Base-by-base conservation (phyloP, 495 filamentous ascomycete species). In the Aspergillus carlsbadensis region DNA sequence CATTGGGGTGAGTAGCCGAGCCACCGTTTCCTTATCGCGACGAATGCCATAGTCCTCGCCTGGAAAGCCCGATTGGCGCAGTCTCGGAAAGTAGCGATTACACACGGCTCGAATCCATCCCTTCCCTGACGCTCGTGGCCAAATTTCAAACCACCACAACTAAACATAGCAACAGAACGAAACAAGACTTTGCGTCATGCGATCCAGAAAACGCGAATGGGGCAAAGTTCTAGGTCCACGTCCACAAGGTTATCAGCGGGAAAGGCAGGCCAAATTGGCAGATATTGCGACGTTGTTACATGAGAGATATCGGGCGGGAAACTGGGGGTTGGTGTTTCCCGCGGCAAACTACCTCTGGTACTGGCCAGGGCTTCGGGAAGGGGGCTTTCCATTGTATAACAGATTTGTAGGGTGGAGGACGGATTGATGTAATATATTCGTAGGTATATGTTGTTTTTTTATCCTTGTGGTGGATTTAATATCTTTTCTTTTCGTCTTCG, bases 311-410 rank as follows among this genome's bases (percentile, higher is more conserved):
- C 70, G 65, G 62, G 20, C 66, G 70, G 70, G 62, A 71, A 75
- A 72, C 60, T 33, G 41, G 21, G 33, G 47, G 45, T n/a, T 49
- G 31, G 60, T n/a, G n/a, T 75, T 73, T 72, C 60, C 70, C 70
- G 72, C 69, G 72, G 70, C 57, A 75, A 75, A 70, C 65, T 54
- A 26, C n/a, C n/a, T n/a, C n/a, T n/a, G 21, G 17, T n/a, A n/a
- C n/a, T n/a, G 36, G 35, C 36, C 57, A 26, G 31, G 57, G 37
- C 49, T 51, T 57, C 63, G 57, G 60, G 40, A 69, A 66, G 52
- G 26, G 6, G 36, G 41, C 26, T n/a, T 50, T 52, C 41, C 22
- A 54, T 58, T 69, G 68, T 72, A 73, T 73, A 73, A 71, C 65
- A 68, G 57, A 69, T 29, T 29, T n/a, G 66, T 51, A 63, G 47